These are phyloP conservation scores for Elsinoe batatas DNA, from an alignment of 2,329 filamentous ascomycete species.

Conservation along the genomic window DNA sequence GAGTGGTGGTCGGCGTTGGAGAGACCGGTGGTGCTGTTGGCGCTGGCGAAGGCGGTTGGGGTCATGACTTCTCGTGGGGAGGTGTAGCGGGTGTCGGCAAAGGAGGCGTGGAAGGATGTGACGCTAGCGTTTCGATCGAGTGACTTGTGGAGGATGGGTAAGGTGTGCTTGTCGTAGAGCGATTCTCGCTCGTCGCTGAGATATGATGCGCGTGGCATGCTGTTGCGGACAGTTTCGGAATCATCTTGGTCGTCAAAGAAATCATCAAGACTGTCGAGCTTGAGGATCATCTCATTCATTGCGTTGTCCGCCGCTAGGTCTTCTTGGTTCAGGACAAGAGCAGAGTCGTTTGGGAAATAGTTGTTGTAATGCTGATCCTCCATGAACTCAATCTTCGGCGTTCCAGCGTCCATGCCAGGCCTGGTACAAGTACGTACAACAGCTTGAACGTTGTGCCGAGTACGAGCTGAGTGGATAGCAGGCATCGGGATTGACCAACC, in stretches of 20 bases:
- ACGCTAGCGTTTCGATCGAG: slow-evolving; percentile 60
- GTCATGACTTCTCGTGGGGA: slow-evolving; percentile 44
- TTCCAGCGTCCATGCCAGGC: slow-evolving; percentile 50
- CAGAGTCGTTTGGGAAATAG: slow-evolving; percentile 67
- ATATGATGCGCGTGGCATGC: slow-evolving; percentile 17
- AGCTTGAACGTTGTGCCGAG: slow-evolving; percentile 84
- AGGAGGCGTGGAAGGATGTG: slow-evolving; percentile 76
- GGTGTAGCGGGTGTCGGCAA: slow-evolving; percentile 56
- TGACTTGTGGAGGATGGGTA: slow-evolving; percentile 81
- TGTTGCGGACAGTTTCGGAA: slow-evolving; percentile 10
- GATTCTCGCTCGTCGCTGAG: slow-evolving; percentile 57
- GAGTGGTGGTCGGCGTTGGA: slow-evolving; percentile 40
- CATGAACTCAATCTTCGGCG: slow-evolving; percentile 81
- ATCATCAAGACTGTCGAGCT: slow-evolving; percentile 45
- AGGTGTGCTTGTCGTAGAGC: slow-evolving; percentile 84
- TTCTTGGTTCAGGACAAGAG: slow-evolving; percentile 89
- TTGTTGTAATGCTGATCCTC: slow-evolving; percentile 75
- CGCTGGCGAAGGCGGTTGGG: slow-evolving; percentile 45
- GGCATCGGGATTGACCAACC: slow-evolving; percentile 95
- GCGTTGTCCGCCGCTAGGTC: slow-evolving; percentile 55
- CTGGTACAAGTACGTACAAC: slow-evolving; percentile 85
- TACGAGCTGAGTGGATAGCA: slow-evolving; percentile 76
- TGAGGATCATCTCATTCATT: slow-evolving; percentile 68
- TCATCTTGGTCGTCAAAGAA: slow-evolving; percentile 41
- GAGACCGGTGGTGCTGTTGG: slow-evolving; percentile 26